phyloP scores from a whole-genome alignment of 2,329 filamentous ascomycete species.

The Diaporthe capsici region DNA sequence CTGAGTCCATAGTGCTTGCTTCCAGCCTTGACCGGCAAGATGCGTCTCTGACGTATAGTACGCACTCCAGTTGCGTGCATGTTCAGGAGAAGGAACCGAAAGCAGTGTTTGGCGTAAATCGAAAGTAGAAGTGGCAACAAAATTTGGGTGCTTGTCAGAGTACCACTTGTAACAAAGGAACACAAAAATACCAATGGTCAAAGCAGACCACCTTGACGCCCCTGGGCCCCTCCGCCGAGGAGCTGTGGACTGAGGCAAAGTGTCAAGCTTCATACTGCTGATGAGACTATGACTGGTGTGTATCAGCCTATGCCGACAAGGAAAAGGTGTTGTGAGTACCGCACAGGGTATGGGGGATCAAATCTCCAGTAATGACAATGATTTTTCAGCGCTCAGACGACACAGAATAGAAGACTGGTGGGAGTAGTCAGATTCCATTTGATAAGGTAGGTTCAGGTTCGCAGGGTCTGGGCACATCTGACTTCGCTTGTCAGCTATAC shows the following conservation, averaged over 20 bases:
- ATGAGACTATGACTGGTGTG: not conserved
- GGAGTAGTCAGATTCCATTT: not conserved
- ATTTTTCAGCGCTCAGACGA: not conserved
- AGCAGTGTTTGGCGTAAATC: not conserved
- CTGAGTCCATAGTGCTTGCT: not conserved
- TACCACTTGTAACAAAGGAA: not conserved
- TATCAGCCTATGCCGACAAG: not conserved
- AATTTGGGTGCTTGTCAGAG: not conserved
- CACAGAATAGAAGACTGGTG: not conserved
- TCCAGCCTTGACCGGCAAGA: not conserved
- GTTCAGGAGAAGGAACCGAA: not conserved
- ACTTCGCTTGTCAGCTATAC: not conserved
- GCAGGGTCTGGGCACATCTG: not conserved
- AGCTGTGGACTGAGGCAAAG: not conserved
- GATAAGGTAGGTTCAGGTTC: not conserved
- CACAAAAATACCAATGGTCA: not conserved
- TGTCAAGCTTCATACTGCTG: constrained; percentile 1
- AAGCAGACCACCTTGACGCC: not conserved
- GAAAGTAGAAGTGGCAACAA: not conserved
- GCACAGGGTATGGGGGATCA: not conserved
- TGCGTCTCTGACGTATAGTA: constrained; percentile 4
- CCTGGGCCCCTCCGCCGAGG: not conserved
- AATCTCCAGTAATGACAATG: not conserved
- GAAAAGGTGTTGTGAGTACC: not conserved
- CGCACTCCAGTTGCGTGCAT: constrained; percentile 9